These are phyloP conservation scores for Carex littledalei DNA, from an alignment of 176 grass and related monocot genomes.

Conservation along the genomic window DNA sequence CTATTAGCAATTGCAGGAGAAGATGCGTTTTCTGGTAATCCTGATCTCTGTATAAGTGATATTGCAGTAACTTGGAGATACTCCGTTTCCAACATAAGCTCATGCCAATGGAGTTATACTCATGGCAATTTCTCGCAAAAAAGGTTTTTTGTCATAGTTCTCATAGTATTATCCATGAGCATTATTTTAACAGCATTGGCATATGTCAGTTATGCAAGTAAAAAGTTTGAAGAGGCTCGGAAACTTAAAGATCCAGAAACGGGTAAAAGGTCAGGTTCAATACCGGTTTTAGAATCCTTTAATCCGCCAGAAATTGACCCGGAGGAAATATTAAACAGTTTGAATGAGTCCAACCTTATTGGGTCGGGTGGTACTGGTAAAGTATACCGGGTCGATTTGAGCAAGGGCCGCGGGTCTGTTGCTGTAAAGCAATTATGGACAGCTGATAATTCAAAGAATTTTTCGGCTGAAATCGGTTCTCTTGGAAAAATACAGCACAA, in stretches of 20 bases:
- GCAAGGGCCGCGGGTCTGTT: conserved; percentile 46
- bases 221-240: conserved; percentile 51
- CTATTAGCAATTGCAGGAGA: conserved; percentile 70
- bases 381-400: conserved; percentile 59
- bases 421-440: conserved; percentile 68
- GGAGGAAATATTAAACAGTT: conserved; percentile 39
- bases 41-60: conserved; percentile 44
- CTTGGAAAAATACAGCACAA: conserved; percentile 55
- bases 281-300: conserved; percentile 62
- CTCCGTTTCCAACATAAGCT: conserved; percentile 35
- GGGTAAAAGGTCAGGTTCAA: conserved; percentile 25
- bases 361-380: conserved; percentile 55
- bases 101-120: conserved; percentile 40
- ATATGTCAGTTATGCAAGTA: conserved; percentile 64
- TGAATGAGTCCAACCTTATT: conserved; percentile 52
- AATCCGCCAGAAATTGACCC: conserved; percentile 45
- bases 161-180: conserved; percentile 38
- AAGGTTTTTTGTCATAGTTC: conserved; percentile 32
- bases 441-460: conserved; percentile 34
- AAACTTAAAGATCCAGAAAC: conserved; percentile 40
- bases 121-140: conserved; percentile 29
- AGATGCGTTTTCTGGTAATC: conserved; percentile 65
- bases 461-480: conserved; percentile 45
- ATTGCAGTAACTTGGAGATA: conserved; percentile 34
- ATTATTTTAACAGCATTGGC: conserved; percentile 45